Conservation (phyloP, 257 asterid species). For the Jacaranda mimosifolia region DNA sequence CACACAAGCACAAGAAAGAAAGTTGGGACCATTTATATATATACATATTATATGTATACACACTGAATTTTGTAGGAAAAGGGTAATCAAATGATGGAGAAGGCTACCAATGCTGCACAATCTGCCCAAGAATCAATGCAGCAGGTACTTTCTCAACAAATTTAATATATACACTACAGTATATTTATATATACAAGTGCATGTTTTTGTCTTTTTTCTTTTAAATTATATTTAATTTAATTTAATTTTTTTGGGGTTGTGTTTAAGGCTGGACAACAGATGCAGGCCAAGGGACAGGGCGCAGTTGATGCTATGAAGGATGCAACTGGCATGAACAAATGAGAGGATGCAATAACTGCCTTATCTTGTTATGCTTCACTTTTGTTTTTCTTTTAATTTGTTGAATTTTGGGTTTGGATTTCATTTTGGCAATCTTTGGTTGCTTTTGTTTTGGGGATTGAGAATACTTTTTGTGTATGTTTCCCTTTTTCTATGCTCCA, state of each 20-base stretch:
- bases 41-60: no score
- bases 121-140: conserved; percentile 63
- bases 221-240: neutral
- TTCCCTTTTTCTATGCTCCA: neutral
- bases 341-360: conserved; percentile 1
- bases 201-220: neutral
- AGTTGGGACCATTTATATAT: no score
- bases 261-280: conserved; percentile 52
- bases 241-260: neutral
- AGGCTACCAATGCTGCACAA: conserved; percentile 63
- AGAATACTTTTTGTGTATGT: neutral
- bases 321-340: conserved; percentile 58
- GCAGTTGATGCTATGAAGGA: conserved; percentile 54
- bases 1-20: neutral
- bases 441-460: conserved; percentile 8
- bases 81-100: conserved; percentile 61
- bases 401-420: neutral
- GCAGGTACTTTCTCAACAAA: conserved; percentile 36
- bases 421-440: neutral
- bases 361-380: neutral
- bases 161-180: no score
- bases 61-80: conserved; percentile 51
- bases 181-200: no score
- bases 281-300: conserved; percentile 55
- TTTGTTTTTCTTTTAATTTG: neutral